phyloP scores from a whole-genome alignment of 345 rosid genomes.

The Orychophragmus violaceus region DNA sequence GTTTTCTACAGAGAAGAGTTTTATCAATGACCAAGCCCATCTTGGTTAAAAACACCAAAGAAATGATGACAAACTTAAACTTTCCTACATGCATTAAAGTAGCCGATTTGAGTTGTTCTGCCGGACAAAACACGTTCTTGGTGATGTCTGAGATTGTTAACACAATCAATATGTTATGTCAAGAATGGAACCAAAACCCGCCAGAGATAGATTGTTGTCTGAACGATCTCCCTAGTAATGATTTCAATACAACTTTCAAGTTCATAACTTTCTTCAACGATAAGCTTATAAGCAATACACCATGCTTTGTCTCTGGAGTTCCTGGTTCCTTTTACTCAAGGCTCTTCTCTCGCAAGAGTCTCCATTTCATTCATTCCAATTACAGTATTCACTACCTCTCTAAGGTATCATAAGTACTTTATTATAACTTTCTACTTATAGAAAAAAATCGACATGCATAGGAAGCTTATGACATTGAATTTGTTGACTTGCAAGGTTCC shows the following conservation, averaged over 20 bases:
- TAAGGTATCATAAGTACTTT: slow-evolving; percentile 17
- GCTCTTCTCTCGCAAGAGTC: slow-evolving; percentile 34
- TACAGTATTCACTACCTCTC: slow-evolving; percentile 40
- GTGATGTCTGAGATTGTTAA: slow-evolving; percentile 19
- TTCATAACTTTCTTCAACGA: slow-evolving; percentile 12
- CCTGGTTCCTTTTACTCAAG: slow-evolving; percentile 52
- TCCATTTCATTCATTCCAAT: slow-evolving; percentile 37
- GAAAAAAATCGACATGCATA: background rate
- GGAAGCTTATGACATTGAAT: background rate
- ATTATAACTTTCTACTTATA: background rate
- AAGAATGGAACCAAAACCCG: background rate
- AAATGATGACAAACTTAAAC: background rate
- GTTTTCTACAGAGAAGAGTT: slow-evolving; percentile 16
- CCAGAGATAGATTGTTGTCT: slow-evolving; percentile 35
- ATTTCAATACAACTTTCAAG: slow-evolving; percentile 35
- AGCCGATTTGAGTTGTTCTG: slow-evolving; percentile 47
- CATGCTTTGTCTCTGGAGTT: slow-evolving; percentile 33
- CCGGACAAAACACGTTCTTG: slow-evolving; percentile 42
- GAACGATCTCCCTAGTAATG: slow-evolving; percentile 45
- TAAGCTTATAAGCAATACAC: background rate
- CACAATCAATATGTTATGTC: background rate
- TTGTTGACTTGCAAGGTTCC: slow-evolving; percentile 22
- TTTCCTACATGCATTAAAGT: slow-evolving; percentile 23
- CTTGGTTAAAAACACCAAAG: slow-evolving; percentile 15
- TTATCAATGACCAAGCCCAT: slow-evolving; percentile 6